These are phyloP conservation scores for Neofusicoccum ribis DNA, from an alignment of 2,329 filamentous ascomycete species.

Conservation along the genomic window DNA sequence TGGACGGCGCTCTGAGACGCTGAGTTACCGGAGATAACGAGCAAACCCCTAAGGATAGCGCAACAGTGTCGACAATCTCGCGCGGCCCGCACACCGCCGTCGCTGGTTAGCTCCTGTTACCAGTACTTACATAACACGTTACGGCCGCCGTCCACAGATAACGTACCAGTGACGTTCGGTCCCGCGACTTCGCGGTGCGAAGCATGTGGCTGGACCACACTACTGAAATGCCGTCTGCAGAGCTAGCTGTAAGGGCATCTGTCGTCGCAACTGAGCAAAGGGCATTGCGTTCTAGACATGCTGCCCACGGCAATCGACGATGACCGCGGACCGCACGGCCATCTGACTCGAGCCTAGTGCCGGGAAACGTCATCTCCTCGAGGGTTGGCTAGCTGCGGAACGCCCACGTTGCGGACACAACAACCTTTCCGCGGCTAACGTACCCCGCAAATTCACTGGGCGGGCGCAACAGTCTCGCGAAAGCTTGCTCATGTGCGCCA, in stretches of 20 bases:
- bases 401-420: neutral
- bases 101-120: neutral
- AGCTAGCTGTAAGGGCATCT: neutral
- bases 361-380: constrained; percentile 1
- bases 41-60: neutral
- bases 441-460: constrained; percentile 5
- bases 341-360: constrained; percentile 6
- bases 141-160: neutral
- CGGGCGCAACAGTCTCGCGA: neutral
- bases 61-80: neutral
- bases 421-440: neutral
- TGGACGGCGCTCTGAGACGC: neutral
- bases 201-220: neutral
- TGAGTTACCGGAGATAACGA: neutral
- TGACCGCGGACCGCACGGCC: neutral
- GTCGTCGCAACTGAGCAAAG: neutral
- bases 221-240: neutral
- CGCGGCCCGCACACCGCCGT: neutral
- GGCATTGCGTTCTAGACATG: neutral
- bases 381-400: neutral
- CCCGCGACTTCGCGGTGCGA: neutral
- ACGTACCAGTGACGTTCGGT: neutral
- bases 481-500: neutral
- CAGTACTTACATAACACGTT: neutral
- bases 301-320: neutral